A percentile compares a stretch with the other conserved stretches of the same genome.
Evolutionary conservation across 495 filamentous ascomycete genomes (phyloP).

Genomic region (Diplogelasinospora grovesii): DNA sequence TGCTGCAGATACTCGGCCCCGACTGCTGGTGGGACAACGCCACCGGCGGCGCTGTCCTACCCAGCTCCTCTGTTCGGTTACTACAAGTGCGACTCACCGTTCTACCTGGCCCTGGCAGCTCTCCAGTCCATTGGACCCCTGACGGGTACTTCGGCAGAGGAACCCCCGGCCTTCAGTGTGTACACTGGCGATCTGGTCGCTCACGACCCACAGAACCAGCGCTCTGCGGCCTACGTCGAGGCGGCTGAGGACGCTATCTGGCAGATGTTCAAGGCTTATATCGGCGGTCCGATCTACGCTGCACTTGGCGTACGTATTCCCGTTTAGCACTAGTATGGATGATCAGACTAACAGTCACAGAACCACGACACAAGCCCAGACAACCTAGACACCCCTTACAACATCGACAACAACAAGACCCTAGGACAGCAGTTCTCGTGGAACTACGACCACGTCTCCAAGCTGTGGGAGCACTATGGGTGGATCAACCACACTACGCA

Average conservation of each 20-base stretch:
- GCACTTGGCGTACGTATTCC: conserved; percentile 26
- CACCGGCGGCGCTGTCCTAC: conserved; percentile 27
- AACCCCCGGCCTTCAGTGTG: conserved; percentile 42
- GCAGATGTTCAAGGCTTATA: conserved; percentile 48
- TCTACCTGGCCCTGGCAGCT: conserved; percentile 51
- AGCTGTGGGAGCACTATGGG: conserved; percentile 45
- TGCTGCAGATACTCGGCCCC: conserved; percentile 46
- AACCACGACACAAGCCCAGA: conserved; percentile 53
- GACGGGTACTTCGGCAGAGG: conserved; percentile 43
- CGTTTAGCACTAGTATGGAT: neutral
- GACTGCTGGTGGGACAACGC: conserved; percentile 2
- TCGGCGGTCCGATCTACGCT: conserved; percentile 49
- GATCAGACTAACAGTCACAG: conserved; percentile 6
- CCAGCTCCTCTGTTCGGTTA: conserved; percentile 50
- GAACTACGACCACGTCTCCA: conserved; percentile 49
- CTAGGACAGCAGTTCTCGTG: conserved; percentile 51
- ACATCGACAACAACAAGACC: conserved; percentile 36
- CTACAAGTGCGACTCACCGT: conserved; percentile 53
- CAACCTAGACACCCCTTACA: conserved; percentile 44
- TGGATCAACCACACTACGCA: conserved; percentile 41
- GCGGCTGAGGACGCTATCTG: conserved; percentile 46
- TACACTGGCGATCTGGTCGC: conserved; percentile 54
- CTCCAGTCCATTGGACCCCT: conserved; percentile 51
- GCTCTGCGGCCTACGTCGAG: conserved; percentile 42
- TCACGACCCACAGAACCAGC: conserved; percentile 42